phyloP scores from a whole-genome alignment of 495 filamentous ascomycete genomes.

The Penicillium steckii region DNA sequence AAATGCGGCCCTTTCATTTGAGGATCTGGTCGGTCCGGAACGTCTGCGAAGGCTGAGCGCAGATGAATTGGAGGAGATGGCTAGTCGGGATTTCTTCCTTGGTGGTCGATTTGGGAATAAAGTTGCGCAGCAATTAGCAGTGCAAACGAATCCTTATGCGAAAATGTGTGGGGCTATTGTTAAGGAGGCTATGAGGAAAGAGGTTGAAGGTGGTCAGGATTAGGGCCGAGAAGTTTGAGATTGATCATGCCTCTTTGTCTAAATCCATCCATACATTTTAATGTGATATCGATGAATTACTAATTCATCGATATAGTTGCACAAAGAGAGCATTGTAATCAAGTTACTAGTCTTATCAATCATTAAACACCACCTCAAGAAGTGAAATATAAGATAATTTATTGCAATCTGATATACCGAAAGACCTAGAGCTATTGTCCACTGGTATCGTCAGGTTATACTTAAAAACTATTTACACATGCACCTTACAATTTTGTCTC shows the following conservation, averaged over 20 bases:
- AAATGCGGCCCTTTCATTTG: background rate
- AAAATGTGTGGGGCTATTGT: constrained; percentile 89
- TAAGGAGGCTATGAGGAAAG: constrained; percentile 78
- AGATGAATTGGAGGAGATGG: constrained; percentile 66
- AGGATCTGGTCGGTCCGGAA: constrained; percentile 22
- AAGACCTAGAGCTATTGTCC: background rate
- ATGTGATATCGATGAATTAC: no score
- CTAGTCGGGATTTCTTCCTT: constrained; percentile 69
- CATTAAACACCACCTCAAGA: background rate
- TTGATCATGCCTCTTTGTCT: no score
- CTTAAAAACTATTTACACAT: constrained; percentile 10
- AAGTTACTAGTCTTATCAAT: background rate
- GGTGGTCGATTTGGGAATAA: constrained; percentile 78
- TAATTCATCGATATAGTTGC: no score
- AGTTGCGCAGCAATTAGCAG: constrained; percentile 71
- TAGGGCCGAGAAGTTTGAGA: no score
- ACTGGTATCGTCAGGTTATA: constrained; percentile 8
- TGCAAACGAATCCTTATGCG: constrained; percentile 81
- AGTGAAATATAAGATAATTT: background rate
- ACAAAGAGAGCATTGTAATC: no score
- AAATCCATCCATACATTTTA: no score
- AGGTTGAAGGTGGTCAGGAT: constrained; percentile 39
- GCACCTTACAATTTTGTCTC: background rate
- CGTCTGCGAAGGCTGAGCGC: constrained; percentile 41
- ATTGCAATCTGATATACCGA: background rate